Conservation (phyloP, 768 basidiomycete genomes). For the Phylloporus rhodoxanthus region DNA sequence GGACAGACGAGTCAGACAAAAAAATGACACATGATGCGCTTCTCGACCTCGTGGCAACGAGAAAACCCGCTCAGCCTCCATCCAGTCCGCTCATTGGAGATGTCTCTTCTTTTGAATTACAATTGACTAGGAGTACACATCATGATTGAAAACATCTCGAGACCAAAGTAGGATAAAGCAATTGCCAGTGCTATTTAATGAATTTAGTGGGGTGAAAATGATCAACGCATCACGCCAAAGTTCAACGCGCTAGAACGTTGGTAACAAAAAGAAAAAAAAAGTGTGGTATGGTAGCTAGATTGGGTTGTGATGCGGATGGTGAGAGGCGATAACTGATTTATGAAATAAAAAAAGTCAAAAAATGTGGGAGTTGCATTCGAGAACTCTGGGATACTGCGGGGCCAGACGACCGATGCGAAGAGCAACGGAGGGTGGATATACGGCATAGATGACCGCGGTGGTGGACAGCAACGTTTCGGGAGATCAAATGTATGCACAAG, state of each 20-base stretch:
- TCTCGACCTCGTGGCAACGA: background rate
- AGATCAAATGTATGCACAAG: constrained; percentile 21
- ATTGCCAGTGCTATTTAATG: background rate
- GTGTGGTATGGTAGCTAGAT: constrained; percentile 1
- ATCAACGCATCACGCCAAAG: background rate
- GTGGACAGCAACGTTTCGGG: background rate
- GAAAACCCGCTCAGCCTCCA: background rate
- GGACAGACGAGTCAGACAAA: background rate
- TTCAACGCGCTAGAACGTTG: background rate
- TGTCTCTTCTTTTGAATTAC: background rate
- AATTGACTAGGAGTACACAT: background rate
- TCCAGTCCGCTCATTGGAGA: background rate
- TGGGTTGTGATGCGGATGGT: background rate
- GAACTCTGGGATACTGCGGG: background rate
- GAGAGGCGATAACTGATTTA: constrained; percentile 5
- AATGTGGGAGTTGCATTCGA: background rate
- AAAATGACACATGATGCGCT: background rate
- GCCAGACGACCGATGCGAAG: background rate
- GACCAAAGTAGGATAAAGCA: background rate
- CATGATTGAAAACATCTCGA: background rate
- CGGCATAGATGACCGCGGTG: background rate
- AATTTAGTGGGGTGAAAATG: background rate
- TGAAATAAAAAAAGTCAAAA: constrained; percentile 16
- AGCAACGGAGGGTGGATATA: background rate
- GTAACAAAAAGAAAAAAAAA: background rate